Evolutionary conservation across 2,329 filamentous ascomycete species (phyloP), one percentile per base, ranked within the genome.

Genomic region (Blastomyces percursus): DNA sequence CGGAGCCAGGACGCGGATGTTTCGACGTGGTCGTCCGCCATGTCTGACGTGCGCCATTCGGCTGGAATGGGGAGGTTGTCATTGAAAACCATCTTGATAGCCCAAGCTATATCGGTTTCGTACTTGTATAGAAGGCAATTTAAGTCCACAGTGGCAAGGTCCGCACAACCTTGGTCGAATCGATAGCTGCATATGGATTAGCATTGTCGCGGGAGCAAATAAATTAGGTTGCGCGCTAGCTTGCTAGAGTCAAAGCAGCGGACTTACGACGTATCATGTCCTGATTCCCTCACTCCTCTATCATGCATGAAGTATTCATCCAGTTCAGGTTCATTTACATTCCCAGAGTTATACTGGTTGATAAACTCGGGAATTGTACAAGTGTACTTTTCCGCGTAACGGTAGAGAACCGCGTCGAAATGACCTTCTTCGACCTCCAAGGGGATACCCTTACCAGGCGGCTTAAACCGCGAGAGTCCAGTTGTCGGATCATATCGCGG

Each of bases 41-140:
- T 76, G 30, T 76, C 81, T 14, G 83, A 82, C 48, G 82, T 79
- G 68, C 85, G 87, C 76, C 89, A 94, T 67, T 91, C 89, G 80
- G 82, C 0, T 90, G 57, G 90, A 57, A 95, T 83, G 35, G 79
- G 77, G 5, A 96, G 81, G 67, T 82, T 85, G 74, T 94, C 90
- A 63, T 81, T 81, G 71, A 95, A 95, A 64, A 89, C 80, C 54
- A 80, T 87, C 64, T 88, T 86, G 69, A 95, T 93, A 2, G 84
- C 87, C 64, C 87, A 84, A 2, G 87, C 85, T 71, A 95, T 93
- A 70, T 95, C 91, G 40, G 84, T 85, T 76, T 95, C 90, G 71
- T 94, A 94, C 76, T 95, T 95, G 82, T 90, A 95, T n/a, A 95
- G 79, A 27, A 93, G 80, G 50, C 89, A 90, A 77, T 95, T 95